Percentiles rank a stretch among this genome's conserved stretches.
These are phyloP conservation scores for Striga asiatica DNA, from an alignment of 257 asterid genomes.

Conservation along the genomic window DNA sequence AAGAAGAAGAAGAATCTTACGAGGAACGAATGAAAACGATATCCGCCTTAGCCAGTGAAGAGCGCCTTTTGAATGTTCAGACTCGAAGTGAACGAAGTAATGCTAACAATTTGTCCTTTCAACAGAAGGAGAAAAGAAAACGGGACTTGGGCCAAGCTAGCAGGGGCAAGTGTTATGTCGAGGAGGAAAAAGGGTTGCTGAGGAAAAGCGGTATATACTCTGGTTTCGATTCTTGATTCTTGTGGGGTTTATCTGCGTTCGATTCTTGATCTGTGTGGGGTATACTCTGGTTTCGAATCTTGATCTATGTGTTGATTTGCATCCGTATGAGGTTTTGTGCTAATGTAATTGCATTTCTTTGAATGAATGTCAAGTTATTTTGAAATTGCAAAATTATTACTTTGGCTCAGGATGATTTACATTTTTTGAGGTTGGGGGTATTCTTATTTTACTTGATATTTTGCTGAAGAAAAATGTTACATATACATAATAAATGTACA, in stretches of 20 bases:
- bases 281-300: too few relatives aligned
- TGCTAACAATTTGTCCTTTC: slow-evolving; percentile 57
- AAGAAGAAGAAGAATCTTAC: slow-evolving; percentile 55
- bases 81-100: slow-evolving; percentile 42
- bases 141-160: slow-evolving; percentile 92
- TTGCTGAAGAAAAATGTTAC: too few relatives aligned
- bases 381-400: not conserved
- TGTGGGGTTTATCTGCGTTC: too few relatives aligned
- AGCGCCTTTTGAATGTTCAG: slow-evolving; percentile 37
- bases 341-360: not conserved
- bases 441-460: not conserved
- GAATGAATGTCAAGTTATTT: not conserved
- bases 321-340: not conserved
- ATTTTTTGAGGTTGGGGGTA: not conserved
- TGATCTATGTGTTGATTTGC: too few relatives aligned
- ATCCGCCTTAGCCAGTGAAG: slow-evolving; percentile 44
- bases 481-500: too few relatives aligned
- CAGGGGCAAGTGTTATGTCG: slow-evolving; percentile 92
- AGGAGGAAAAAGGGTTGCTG: slow-evolving; percentile 90
- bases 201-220: slow-evolving; percentile 84
- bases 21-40: slow-evolving; percentile 70
- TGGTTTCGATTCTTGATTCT: too few relatives aligned
- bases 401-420: not conserved
- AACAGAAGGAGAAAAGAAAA: slow-evolving; percentile 92
- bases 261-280: slow-evolving; percentile 32